Evolutionary conservation across 108 stramenopile genomes (phyloP).

Genomic region (Phaeodactylum tricornutum): DNA sequence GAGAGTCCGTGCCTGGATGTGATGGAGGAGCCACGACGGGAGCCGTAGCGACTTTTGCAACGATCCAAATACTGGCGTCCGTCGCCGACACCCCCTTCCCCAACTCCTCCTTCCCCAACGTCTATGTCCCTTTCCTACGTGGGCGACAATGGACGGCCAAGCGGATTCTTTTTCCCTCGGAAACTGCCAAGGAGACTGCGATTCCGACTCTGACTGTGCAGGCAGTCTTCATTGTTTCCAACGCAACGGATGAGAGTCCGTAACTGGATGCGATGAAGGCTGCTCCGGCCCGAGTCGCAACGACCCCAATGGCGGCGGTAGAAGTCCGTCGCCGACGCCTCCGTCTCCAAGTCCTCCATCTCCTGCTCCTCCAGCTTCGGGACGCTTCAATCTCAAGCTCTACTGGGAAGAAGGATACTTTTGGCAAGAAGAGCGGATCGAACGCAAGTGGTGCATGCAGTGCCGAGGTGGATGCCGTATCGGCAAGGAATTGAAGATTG

Average conservation of each 20-base stretch:
- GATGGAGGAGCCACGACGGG: background rate
- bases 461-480: constrained; percentile 4
- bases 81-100: background rate
- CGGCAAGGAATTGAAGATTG: background rate
- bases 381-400: no score
- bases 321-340: no score
- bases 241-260: constrained; percentile 4
- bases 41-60: background rate
- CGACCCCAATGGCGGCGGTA: no score
- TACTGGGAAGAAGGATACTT: constrained; percentile 18
- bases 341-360: no score
- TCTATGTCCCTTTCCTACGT: background rate
- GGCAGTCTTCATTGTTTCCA: background rate
- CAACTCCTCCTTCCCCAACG: background rate
- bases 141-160: background rate
- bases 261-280: constrained; percentile 17
- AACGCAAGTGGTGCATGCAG: constrained; percentile 45
- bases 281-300: constrained; percentile 15
- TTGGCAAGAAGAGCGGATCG: constrained; percentile 45
- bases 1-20: constrained; percentile 1
- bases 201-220: background rate
- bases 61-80: background rate
- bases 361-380: no score
- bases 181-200: constrained; percentile 6
- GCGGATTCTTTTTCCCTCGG: background rate